Evolutionary conservation across 345 rosid genomes (phyloP), one percentile per base, ranked within the genome.

Genomic region (Zanthoxylum bungeanum): DNA sequence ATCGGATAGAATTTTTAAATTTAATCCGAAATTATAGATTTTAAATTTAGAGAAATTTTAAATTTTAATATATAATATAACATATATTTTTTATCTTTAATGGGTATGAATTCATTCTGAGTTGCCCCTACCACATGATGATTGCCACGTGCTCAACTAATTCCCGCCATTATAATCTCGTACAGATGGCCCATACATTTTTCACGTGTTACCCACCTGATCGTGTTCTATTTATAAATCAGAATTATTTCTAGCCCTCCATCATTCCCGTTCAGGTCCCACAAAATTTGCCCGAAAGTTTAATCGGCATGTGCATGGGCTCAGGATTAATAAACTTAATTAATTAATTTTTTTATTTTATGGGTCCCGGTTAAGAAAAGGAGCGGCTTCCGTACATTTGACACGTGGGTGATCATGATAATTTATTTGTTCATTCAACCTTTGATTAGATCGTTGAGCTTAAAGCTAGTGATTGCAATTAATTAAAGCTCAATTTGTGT

Each of bases 261-360:
- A 40, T 57, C 40, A 42, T n/a, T 40, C 4, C 5, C 3, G 10
- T 9, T 3, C 0, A 5, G 72, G 77, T 64, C 73, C 78, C 75
- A 60, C 58, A 39, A 11, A 17, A 24, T 25, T 25, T 5, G 30
- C 44, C 57, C 51, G 4, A 46, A 76, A 61, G 78, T 78, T 77
- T 71, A 33, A 57, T 19, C 44, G 30, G 60, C 79, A 77, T 69
- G 81, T 75, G 78, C 74, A 40, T 62, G 37, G 55, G 71, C 46
- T 60, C 53, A 39, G 70, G 19, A 19, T 14, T 14, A 63, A 21
- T 10, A 39, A 39, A 62, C 55, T 9, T n/a, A n/a, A n/a, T n/a
- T n/a, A n/a, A n/a, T n/a, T n/a, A n/a, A 1, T 10, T 25, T 52
- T 9, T 33, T 57, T 68, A 66, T 61, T 61, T 72, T 25, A 52